Base-by-base conservation (phyloP, 2,329 filamentous ascomycete genomes). In the Fusarium globosum region DNA sequence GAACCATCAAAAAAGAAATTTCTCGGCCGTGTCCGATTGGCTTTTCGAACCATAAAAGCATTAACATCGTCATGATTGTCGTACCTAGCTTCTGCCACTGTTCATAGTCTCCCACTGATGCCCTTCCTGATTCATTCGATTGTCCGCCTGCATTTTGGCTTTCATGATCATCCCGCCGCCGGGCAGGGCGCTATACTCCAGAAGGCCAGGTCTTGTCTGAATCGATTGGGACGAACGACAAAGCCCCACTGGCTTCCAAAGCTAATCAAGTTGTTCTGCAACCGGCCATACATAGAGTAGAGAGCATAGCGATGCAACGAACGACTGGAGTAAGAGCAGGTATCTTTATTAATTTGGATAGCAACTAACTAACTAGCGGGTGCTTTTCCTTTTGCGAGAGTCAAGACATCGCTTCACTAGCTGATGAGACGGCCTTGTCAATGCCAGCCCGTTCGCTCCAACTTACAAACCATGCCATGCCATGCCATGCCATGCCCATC, bases 181-280 rank as follows among this genome's bases (percentile, higher is more conserved):
- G 64, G 53, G 49, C 61, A 74, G 38, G 55, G 53, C 74, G 63
- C 76, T 78, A 78, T 75, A 58, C 76, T 74, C 41, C 55, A 74
- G 56, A 30, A 55, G 72, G 74, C 51, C 60, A 70, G 61, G 71
- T 53, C 65, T 72, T 69, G 68, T 48, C 61, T 52, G 53, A 41
- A 57, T 51, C 46, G 41, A 52, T 55, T 75, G 67, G 72, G 64
- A 76, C 67, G 53, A 64, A 46, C 43, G 33, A 56, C 36, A 43
- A 63, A 62, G 69, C 67, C 68, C 76, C 76, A 77, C 74, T 51
- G 55, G 56, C 55, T 55, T 68, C 61, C 35, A 71, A 70, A 77
- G 69, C 68, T 73, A 77, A 70, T 39, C 38, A 70, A 49, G 68
- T 59, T 73, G 62, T 60, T 73, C 76, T 78, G 73, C 71, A 77